Conservation (phyloP, 495 filamentous ascomycete genomes). For the Chaetomium tenue region DNA sequence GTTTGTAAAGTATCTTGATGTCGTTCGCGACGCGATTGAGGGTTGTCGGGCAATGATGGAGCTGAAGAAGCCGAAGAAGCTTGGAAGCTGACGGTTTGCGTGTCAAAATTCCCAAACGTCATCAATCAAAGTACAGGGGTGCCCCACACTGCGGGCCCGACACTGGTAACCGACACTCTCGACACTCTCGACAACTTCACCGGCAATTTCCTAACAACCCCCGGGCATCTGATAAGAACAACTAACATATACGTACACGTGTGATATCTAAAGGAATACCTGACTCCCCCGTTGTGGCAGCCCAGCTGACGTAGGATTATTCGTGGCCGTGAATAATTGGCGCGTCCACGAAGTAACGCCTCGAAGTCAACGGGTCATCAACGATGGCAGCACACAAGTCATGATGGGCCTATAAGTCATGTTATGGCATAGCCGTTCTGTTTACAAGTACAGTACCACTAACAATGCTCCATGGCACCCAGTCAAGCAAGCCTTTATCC, state of each 20-base stretch:
- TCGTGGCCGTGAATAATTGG: neutral
- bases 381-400: neutral
- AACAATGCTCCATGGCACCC: neutral
- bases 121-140: slow-evolving; percentile 5
- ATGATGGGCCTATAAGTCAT: neutral
- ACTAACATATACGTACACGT: neutral
- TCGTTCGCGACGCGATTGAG: neutral
- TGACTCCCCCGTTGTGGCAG: neutral
- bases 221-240: neutral
- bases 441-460: slow-evolving; percentile 7
- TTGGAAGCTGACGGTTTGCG: neutral
- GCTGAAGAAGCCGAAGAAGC: neutral
- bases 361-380: neutral
- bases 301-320: neutral
- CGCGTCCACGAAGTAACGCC: neutral
- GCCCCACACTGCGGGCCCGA: slow-evolving; percentile 3
- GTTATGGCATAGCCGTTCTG: slow-evolving; percentile 2
- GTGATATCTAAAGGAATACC: neutral
- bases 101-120: slow-evolving; percentile 13
- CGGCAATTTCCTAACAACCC: neutral
- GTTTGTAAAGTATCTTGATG: neutral
- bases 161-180: neutral
- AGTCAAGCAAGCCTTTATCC: neutral
- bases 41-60: no score
- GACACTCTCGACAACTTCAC: no score